Percentiles rank a stretch among this genome's conserved stretches.
These are phyloP conservation scores for Tagetes patula DNA, from an alignment of 129 eudicot species.

Conservation along the genomic window DNA sequence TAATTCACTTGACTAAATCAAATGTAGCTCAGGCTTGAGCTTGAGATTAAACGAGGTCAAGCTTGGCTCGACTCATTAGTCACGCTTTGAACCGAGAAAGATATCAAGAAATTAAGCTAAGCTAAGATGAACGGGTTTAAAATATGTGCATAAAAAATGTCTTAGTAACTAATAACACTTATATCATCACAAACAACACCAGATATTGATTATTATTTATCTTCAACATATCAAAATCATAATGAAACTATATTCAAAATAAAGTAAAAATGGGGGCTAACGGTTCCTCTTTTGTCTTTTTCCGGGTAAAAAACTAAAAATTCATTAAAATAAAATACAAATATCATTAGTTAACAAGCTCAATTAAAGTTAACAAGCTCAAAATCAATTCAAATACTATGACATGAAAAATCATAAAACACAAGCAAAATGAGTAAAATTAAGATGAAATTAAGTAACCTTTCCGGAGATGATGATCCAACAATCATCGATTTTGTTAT, in stretches of 20 bases:
- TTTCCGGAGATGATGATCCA: slow-evolving; percentile 78
- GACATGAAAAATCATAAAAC: not conserved
- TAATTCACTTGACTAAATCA: too few species aligned
- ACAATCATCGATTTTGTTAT: slow-evolving; percentile 70
- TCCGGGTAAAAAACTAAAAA: not conserved
- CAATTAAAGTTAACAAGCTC: not conserved
- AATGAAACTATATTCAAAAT: not conserved
- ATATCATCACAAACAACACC: not conserved
- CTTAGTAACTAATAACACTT: not conserved
- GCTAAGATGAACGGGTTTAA: not conserved
- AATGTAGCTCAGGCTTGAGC: too few species aligned
- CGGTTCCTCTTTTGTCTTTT: not conserved
- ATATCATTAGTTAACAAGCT: not conserved
- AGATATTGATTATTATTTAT: not conserved
- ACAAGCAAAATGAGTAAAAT: not conserved
- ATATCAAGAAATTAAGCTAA: not conserved
- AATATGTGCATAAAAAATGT: not conserved
- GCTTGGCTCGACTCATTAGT: too few species aligned
- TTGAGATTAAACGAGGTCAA: too few species aligned
- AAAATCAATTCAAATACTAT: too few species aligned
- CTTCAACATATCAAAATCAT: not conserved
- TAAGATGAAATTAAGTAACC: slow-evolving; percentile 39
- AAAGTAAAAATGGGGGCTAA: slow-evolving; percentile 4
- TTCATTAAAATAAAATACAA: not conserved
- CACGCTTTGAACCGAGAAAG: not conserved